Conservation (phyloP, 441 rosid genomes). For the Jatropha podagrica region DNA sequence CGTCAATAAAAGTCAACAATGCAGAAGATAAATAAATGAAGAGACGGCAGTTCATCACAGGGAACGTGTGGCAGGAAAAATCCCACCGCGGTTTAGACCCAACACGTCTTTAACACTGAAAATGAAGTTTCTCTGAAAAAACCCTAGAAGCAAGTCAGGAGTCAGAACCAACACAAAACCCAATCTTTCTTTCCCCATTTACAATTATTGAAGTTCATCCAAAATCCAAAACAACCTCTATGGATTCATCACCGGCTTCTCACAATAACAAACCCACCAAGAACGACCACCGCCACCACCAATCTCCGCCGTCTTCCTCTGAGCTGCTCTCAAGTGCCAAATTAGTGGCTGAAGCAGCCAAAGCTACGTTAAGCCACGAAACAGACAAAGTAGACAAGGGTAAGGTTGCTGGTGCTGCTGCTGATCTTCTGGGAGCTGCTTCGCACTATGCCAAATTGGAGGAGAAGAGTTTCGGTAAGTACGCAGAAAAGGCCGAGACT, state of each 20-base stretch:
- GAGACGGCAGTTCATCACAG: neutral
- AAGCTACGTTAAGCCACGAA: slow-evolving; percentile 38
- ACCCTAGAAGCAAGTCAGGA: neutral
- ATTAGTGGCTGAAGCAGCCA: slow-evolving; percentile 59
- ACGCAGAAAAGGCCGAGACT: slow-evolving; percentile 59
- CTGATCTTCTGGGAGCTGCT: slow-evolving; percentile 58
- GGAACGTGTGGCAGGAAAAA: neutral
- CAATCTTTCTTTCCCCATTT: neutral
- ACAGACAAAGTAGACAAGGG: slow-evolving; percentile 47
- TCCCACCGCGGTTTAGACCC: neutral
- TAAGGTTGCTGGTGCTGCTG: slow-evolving; percentile 56
- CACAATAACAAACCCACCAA: slow-evolving; percentile 8
- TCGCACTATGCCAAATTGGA: slow-evolving; percentile 62
- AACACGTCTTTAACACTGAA: neutral
- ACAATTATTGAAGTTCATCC: neutral
- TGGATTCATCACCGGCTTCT: slow-evolving; percentile 9
- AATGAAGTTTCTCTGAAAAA: neutral
- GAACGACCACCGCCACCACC: slow-evolving; percentile 18
- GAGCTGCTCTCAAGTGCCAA: slow-evolving; percentile 67
- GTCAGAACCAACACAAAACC: too few species aligned
- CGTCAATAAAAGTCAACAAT: too few species aligned
- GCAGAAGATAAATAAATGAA: neutral
- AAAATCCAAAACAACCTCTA: neutral
- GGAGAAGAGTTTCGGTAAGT: slow-evolving; percentile 48
- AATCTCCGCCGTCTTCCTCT: slow-evolving; percentile 32